Evolutionary conservation across 441 rosid genomes (phyloP).

Genomic region (Manihot esculenta): DNA sequence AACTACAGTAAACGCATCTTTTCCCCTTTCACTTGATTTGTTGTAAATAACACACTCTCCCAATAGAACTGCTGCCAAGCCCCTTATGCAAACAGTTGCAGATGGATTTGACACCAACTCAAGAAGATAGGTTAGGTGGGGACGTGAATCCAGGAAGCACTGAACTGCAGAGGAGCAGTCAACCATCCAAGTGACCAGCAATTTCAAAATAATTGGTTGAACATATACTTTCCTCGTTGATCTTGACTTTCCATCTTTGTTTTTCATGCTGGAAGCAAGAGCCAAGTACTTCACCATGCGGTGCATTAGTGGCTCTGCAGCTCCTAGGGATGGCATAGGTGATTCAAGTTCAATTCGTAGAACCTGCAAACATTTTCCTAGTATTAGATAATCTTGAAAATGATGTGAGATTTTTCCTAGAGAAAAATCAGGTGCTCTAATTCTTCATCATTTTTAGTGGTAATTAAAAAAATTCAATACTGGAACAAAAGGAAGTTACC

Average conservation of each 20-base stretch:
- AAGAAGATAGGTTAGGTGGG: slow-evolving; percentile 76
- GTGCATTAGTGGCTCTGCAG: slow-evolving; percentile 84
- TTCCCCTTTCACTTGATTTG: slow-evolving; percentile 70
- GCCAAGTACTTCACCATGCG: slow-evolving; percentile 90
- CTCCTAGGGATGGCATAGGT: slow-evolving; percentile 70
- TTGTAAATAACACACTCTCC: slow-evolving; percentile 87
- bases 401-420: neutral
- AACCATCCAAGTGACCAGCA: slow-evolving; percentile 88
- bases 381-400: slow-evolving; percentile 12
- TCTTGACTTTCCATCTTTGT: slow-evolving; percentile 66
- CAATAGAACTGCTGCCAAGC: slow-evolving; percentile 80
- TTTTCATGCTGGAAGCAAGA: slow-evolving; percentile 75
- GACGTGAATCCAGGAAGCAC: slow-evolving; percentile 88
- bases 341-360: slow-evolving; percentile 77
- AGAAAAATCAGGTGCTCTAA: neutral
- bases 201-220: slow-evolving; percentile 79
- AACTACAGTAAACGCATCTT: slow-evolving; percentile 71
- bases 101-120: slow-evolving; percentile 74
- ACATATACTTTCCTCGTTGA: slow-evolving; percentile 42
- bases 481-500: neutral
- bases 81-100: slow-evolving; percentile 63
- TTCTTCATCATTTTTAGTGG: neutral
- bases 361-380: slow-evolving; percentile 50
- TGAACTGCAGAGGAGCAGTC: slow-evolving; percentile 82
- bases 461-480: neutral